Percentiles rank a stretch among this genome's conserved stretches.
These are phyloP conservation scores for Psilocybe tampanensis DNA, from an alignment of 768 basidiomycete genomes.

Conservation along the genomic window DNA sequence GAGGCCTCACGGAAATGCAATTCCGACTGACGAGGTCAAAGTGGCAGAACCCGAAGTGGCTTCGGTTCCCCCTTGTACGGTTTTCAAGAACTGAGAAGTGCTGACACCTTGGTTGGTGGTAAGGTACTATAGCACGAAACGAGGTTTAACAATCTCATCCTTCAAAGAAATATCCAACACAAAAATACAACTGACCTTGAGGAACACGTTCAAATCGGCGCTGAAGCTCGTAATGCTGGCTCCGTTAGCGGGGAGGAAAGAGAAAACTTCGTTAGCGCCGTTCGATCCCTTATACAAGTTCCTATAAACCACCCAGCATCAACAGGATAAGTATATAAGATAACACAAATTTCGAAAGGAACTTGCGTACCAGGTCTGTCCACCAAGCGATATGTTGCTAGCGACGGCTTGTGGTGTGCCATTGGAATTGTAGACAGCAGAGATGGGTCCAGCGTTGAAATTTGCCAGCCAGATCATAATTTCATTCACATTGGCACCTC, in stretches of 20 bases:
- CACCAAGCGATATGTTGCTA: constrained; percentile 46
- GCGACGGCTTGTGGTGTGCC: constrained; percentile 51
- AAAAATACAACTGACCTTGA: constrained; percentile 36
- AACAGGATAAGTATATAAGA: not conserved
- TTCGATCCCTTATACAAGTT: constrained; percentile 58
- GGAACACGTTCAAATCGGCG: constrained; percentile 55
- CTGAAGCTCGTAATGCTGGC: constrained; percentile 48
- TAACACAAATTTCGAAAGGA: not conserved
- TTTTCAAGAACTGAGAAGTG: constrained; percentile 57
- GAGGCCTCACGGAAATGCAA: constrained; percentile 5
- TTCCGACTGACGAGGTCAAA: constrained; percentile 52
- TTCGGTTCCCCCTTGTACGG: constrained; percentile 66
- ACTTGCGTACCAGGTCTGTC: constrained; percentile 46
- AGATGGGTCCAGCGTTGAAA: constrained; percentile 60
- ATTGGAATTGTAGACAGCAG: constrained; percentile 42
- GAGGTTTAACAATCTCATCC: not conserved
- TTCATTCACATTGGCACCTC: constrained; percentile 49
- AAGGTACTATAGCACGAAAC: constrained; percentile 44
- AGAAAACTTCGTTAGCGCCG: constrained; percentile 52
- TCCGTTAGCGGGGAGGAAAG: constrained; percentile 43
- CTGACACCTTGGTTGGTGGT: constrained; percentile 45
- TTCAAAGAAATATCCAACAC: not conserved
- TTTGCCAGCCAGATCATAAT: constrained; percentile 73
- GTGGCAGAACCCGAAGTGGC: constrained; percentile 59
- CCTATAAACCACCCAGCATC: constrained; percentile 31